Evolutionary conservation across 2,329 filamentous ascomycete genomes (phyloP).

Genomic region (Xylariaceae sp.): DNA sequence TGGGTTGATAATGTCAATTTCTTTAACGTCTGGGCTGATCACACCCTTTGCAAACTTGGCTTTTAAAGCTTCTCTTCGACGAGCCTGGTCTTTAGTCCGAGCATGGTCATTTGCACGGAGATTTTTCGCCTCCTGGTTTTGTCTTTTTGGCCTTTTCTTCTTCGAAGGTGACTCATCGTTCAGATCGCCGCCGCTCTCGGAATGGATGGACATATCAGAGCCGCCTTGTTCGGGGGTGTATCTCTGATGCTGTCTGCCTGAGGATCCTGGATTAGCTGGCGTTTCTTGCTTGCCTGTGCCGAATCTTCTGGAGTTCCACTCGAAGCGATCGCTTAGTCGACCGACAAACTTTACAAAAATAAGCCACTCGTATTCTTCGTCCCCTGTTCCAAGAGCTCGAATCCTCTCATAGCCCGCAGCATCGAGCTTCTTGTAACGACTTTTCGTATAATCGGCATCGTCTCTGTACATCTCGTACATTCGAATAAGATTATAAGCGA

Average conservation of each 20-base stretch:
- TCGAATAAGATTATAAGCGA: slow-evolving; percentile 17
- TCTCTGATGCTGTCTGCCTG: too few relatives aligned
- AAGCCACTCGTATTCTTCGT: slow-evolving; percentile 6
- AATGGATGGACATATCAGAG: neutral
- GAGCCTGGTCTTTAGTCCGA: slow-evolving; percentile 51
- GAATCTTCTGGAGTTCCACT: slow-evolving; percentile 11
- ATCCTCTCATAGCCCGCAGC: slow-evolving; percentile 10
- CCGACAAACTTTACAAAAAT: slow-evolving; percentile 18
- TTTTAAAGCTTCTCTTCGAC: slow-evolving; percentile 44
- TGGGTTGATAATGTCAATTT: slow-evolving; percentile 61
- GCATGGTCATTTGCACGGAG: slow-evolving; percentile 51
- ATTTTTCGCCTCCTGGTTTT: slow-evolving; percentile 46
- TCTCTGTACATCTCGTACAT: slow-evolving; percentile 21
- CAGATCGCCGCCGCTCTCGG: slow-evolving; percentile 19
- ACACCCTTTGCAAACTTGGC: slow-evolving; percentile 33
- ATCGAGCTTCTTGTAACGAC: slow-evolving; percentile 15
- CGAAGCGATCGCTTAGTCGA: slow-evolving; percentile 22
- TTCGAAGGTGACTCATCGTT: slow-evolving; percentile 33
- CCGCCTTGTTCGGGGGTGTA: too few relatives aligned
- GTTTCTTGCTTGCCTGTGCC: neutral
- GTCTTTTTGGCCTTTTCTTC: slow-evolving; percentile 37
- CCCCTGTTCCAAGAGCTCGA: slow-evolving; percentile 2
- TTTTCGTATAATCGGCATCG: slow-evolving; percentile 2
- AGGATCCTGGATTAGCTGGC: neutral
- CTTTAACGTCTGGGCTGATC: slow-evolving; percentile 34